phyloP scores from a whole-genome alignment of 2,329 filamentous ascomycete species.

The Botrytis fragariae region DNA sequence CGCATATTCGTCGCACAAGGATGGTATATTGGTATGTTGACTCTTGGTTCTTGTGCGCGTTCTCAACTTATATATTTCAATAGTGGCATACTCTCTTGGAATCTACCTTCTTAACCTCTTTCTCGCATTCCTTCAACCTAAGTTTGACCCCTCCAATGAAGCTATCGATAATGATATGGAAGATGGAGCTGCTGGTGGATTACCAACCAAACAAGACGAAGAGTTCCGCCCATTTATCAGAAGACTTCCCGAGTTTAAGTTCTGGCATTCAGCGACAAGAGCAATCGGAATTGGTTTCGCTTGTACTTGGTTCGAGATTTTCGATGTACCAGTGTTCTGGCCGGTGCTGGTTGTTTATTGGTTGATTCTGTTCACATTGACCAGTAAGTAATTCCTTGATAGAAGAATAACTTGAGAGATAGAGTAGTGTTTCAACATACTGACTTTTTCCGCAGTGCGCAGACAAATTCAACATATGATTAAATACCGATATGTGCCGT shows the following conservation, averaged over 20 bases:
- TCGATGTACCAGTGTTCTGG: slow-evolving; percentile 99
- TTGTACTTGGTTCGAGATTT: slow-evolving; percentile 91
- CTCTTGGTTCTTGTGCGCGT: not conserved
- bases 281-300: slow-evolving; percentile 79
- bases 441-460: slow-evolving; percentile 62
- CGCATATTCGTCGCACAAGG: slow-evolving; percentile 90
- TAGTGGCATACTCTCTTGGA: slow-evolving; percentile 94
- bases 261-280: slow-evolving; percentile 94
- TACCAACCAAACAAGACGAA: slow-evolving; percentile 94
- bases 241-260: slow-evolving; percentile 97
- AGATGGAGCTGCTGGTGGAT: slow-evolving; percentile 75
- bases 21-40: slow-evolving; percentile 87
- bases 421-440: slow-evolving; percentile 20
- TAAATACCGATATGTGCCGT: slow-evolving; percentile 98
- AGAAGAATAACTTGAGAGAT: not conserved
- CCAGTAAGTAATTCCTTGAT: slow-evolving; percentile 62
- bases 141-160: slow-evolving; percentile 97
- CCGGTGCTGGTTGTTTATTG: slow-evolving; percentile 97
- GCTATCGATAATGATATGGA: slow-evolving; percentile 91
- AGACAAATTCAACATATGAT: slow-evolving; percentile 99
- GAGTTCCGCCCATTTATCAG: slow-evolving; percentile 98
- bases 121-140: slow-evolving; percentile 95
- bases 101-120: slow-evolving; percentile 99
- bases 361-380: slow-evolving; percentile 93
- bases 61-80: slow-evolving; percentile 12